These are phyloP conservation scores for Daedaleopsis sinensis DNA, from an alignment of 768 basidiomycete genomes.

Conservation along the genomic window DNA sequence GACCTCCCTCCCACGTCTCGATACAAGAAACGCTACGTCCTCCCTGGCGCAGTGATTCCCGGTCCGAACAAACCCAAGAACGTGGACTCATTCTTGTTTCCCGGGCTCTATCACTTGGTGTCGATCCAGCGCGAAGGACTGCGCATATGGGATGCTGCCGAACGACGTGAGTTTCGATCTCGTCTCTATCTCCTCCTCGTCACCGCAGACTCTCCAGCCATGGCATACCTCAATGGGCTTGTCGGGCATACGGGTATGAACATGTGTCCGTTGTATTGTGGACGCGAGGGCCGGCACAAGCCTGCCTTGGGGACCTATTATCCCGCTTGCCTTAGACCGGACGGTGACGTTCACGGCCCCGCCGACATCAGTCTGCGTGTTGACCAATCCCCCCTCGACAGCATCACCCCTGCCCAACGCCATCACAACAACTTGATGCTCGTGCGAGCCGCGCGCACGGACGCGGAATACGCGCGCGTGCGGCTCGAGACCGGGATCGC, in stretches of 20 bases:
- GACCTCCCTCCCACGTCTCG: conserved; percentile 20
- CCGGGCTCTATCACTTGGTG: conserved; percentile 32
- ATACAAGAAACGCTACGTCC: conserved; percentile 33
- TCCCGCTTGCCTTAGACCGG: conserved; percentile 28
- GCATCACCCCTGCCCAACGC: conserved; percentile 33
- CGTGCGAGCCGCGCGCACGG: conserved; percentile 22
- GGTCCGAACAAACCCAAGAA: conserved; percentile 37
- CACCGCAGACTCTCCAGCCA: conserved; percentile 15
- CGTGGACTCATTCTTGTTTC: conserved; percentile 35
- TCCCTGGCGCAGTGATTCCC: conserved; percentile 31
- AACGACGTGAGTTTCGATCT: conserved; percentile 36
- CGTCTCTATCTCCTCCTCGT: conserved; percentile 13
- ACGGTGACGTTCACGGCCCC: background rate
- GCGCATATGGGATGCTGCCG: conserved; percentile 30
- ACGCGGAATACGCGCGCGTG: conserved; percentile 28
- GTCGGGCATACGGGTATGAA: conserved; percentile 37
- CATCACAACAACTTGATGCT: conserved; percentile 28
- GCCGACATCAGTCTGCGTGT: conserved; percentile 27
- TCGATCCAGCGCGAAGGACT: conserved; percentile 33
- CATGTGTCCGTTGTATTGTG: conserved; percentile 41
- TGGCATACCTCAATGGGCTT: conserved; percentile 34
- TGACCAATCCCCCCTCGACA: conserved; percentile 26
- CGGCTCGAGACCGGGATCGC: conserved; percentile 38
- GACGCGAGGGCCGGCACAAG: conserved; percentile 32
- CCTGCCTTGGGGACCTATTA: conserved; percentile 34